phyloP scores from a whole-genome alignment of 805 yeast genomes.

The Hanseniaspora valbyensis region DNA sequence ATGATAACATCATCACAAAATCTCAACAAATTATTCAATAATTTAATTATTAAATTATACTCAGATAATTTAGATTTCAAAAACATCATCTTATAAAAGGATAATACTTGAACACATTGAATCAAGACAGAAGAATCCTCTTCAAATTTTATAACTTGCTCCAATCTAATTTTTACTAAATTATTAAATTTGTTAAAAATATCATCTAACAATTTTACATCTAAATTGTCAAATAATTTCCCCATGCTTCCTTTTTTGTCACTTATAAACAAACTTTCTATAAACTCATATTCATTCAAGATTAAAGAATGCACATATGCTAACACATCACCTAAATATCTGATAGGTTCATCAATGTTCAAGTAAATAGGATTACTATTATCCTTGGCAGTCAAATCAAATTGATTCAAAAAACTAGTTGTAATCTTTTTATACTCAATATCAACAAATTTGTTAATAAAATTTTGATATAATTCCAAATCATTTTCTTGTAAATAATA shows the following conservation, averaged over 20 bases:
- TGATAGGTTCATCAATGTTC: conserved; percentile 65
- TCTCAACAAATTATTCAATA: conserved; percentile 17
- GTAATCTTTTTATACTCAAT: conserved; percentile 52
- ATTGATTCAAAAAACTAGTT: conserved; percentile 57
- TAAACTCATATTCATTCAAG: conserved; percentile 75
- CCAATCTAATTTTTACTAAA: conserved; percentile 56
- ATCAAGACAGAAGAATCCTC: conserved; percentile 43
- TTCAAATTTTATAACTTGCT: conserved; percentile 58
- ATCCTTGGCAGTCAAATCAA: conserved; percentile 27
- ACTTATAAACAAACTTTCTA: conserved; percentile 44
- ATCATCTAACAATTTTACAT: conserved; percentile 25
- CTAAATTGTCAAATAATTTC: conserved; percentile 22
- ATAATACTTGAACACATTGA: conserved; percentile 51
- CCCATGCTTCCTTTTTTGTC: conserved; percentile 17
- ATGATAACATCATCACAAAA: conserved; percentile 8
- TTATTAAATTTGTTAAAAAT: conserved; percentile 28
- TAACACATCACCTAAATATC: conserved; percentile 75
- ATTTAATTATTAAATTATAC: conserved; percentile 20
- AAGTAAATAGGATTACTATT: conserved; percentile 43
- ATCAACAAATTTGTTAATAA: conserved; percentile 54
- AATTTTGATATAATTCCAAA: conserved; percentile 43
- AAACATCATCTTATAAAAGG: conserved; percentile 62
- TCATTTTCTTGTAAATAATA: conserved; percentile 31
- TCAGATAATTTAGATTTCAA: conserved; percentile 30
- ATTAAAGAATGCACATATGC: conserved; percentile 80